phyloP scores from a whole-genome alignment of 2,329 filamentous ascomycete species.

The Chrysoporthe deuterocubensis region DNA sequence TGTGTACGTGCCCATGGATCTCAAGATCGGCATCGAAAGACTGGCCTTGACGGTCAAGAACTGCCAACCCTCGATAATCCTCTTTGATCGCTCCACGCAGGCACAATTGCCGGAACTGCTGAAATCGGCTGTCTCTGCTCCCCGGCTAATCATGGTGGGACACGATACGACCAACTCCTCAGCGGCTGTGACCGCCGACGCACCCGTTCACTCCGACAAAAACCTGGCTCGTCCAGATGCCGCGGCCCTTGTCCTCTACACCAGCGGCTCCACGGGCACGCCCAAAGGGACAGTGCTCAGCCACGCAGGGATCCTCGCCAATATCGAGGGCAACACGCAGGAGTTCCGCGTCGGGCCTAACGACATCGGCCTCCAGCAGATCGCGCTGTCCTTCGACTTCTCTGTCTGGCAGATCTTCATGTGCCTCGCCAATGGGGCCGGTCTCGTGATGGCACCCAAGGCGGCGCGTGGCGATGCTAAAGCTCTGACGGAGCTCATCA shows the following conservation, averaged over 20 bases:
- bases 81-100: background rate
- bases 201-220: too few relatives aligned
- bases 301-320: constrained; percentile 38
- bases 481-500: constrained; percentile 40
- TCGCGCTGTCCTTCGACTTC: constrained; percentile 46
- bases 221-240: background rate
- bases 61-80: background rate
- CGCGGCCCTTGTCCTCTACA: constrained; percentile 40
- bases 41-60: constrained; percentile 36
- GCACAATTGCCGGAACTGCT: too few relatives aligned
- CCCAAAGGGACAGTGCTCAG: constrained; percentile 48
- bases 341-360: constrained; percentile 32
- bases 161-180: background rate
- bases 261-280: constrained; percentile 38
- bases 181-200: too few relatives aligned
- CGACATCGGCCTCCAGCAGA: constrained; percentile 37
- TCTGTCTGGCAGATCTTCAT: constrained; percentile 38
- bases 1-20: constrained; percentile 48
- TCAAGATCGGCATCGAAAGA: constrained; percentile 35
- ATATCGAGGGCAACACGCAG: constrained; percentile 33
- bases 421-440: constrained; percentile 37
- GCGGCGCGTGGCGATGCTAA: constrained; percentile 38
- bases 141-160: background rate
- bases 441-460: constrained; percentile 35
- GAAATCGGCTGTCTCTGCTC: background rate